phyloP scores from a whole-genome alignment of 257 asterid genomes.

The Fraxinus anomala region DNA sequence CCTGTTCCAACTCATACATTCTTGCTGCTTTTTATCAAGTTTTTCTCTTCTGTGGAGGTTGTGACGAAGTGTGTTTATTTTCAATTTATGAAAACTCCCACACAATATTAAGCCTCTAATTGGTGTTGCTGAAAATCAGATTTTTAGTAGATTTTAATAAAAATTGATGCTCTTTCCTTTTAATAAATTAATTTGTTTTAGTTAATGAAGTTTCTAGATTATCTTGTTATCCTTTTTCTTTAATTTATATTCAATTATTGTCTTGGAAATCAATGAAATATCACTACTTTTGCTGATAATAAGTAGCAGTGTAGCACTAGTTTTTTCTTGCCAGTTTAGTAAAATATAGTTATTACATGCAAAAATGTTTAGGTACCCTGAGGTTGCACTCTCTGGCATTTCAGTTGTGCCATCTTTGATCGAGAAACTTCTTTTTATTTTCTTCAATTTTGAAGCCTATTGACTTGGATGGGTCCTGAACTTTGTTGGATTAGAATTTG shows the following conservation, averaged over 20 bases:
- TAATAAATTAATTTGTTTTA: neutral
- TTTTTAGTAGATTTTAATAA: too few relatives aligned
- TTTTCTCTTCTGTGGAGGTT: slow-evolving; percentile 19
- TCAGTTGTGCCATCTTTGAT: slow-evolving; percentile 13
- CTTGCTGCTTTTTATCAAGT: slow-evolving; percentile 17
- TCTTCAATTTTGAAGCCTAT: slow-evolving; percentile 9
- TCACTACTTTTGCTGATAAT: neutral
- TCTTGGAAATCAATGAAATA: neutral
- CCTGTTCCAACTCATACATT: neutral
- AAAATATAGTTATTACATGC: slow-evolving; percentile 6
- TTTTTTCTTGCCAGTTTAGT: neutral
- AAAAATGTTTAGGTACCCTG: neutral
- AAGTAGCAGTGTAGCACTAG: neutral
- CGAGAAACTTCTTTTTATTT: slow-evolving; percentile 5
- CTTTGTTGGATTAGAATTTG: slow-evolving; percentile 12
- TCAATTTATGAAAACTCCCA: slow-evolving; percentile 3
- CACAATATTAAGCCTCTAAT: neutral
- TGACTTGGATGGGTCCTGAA: slow-evolving; percentile 7
- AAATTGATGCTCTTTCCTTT: neutral
- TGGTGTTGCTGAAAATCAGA: too few relatives aligned
- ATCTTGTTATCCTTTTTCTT: too few relatives aligned
- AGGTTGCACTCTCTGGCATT: slow-evolving; percentile 5
- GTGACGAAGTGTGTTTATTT: slow-evolving; percentile 21
- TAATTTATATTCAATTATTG: neutral
- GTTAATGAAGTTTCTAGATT: too few relatives aligned